Evolutionary conservation across 164 flowering plant species (phyloP).

Genomic region (Macadamia integrifolia): DNA sequence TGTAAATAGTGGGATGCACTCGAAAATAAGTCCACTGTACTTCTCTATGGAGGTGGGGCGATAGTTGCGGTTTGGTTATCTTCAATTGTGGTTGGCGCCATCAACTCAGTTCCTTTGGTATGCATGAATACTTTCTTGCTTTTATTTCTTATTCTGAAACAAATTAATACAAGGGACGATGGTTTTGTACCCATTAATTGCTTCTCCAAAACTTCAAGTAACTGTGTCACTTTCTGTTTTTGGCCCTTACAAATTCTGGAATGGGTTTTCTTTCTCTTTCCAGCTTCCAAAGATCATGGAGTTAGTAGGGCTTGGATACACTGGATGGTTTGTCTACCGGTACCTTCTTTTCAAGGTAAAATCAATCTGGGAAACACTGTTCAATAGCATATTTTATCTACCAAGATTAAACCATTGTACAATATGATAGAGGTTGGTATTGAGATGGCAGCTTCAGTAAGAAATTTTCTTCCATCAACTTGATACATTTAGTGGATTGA

Average conservation of each 20-base stretch:
- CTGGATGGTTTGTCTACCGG: conserved; percentile 78
- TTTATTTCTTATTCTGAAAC: background rate
- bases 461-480: background rate
- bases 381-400: background rate
- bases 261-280: background rate
- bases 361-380: background rate
- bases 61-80: conserved; percentile 70
- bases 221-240: background rate
- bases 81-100: conserved; percentile 56
- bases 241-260: background rate
- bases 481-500: background rate
- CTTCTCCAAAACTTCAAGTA: background rate
- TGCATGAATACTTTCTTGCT: conserved; percentile 4
- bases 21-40: conserved; percentile 85
- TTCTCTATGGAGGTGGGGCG: conserved; percentile 80
- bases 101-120: conserved; percentile 77
- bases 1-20: conserved; percentile 78
- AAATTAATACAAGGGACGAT: background rate
- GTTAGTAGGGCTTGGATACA: conserved; percentile 74
- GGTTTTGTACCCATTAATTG: too few relatives aligned
- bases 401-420: too few relatives aligned
- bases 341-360: conserved; percentile 79
- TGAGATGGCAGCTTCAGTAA: background rate
- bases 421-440: background rate
- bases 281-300: conserved; percentile 84